Conservation (phyloP, 176 grass and related monocot species). For the Coix lacrymajobi region DNA sequence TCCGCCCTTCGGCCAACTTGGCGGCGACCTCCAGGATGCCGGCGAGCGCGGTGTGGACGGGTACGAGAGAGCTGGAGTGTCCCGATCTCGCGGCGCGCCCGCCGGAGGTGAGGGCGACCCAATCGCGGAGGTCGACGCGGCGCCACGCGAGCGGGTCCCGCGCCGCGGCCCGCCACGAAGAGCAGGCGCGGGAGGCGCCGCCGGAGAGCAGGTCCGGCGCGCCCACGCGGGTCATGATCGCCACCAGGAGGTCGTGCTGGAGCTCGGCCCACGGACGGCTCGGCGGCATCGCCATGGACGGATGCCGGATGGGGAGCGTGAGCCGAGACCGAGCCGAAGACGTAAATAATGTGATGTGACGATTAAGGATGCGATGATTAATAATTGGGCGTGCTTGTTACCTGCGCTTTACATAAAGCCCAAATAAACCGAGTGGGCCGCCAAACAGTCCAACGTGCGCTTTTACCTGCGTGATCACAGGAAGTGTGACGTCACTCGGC, state of each 20-base stretch:
- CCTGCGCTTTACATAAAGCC: neutral
- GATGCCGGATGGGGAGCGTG: neutral
- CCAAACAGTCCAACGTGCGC: neutral
- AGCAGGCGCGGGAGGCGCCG: conserved; percentile 36
- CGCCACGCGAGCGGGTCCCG: conserved; percentile 52
- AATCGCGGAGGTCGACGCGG: conserved; percentile 49
- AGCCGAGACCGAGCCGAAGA: too few species aligned
- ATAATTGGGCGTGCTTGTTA: neutral
- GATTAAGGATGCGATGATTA: too few species aligned
- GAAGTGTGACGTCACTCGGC: too few species aligned
- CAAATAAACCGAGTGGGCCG: neutral
- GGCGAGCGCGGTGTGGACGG: conserved; percentile 3
- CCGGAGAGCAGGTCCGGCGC: conserved; percentile 37
- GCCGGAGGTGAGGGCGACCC: conserved; percentile 26
- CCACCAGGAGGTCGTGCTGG: conserved; percentile 46
- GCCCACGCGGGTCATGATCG: conserved; percentile 48
- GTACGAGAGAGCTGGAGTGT: neutral
- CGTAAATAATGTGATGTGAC: too few species aligned
- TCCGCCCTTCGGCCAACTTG: neutral
- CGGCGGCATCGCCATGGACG: conserved; percentile 35
- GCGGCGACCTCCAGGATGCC: conserved; percentile 26
- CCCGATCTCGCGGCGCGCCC: neutral
- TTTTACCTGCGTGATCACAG: neutral
- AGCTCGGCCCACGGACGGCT: conserved; percentile 52
- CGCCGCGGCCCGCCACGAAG: conserved; percentile 46